Evolutionary conservation across 1,284 basidiomycete species (phyloP).

Genomic region (Ceratobasidium sp.): DNA sequence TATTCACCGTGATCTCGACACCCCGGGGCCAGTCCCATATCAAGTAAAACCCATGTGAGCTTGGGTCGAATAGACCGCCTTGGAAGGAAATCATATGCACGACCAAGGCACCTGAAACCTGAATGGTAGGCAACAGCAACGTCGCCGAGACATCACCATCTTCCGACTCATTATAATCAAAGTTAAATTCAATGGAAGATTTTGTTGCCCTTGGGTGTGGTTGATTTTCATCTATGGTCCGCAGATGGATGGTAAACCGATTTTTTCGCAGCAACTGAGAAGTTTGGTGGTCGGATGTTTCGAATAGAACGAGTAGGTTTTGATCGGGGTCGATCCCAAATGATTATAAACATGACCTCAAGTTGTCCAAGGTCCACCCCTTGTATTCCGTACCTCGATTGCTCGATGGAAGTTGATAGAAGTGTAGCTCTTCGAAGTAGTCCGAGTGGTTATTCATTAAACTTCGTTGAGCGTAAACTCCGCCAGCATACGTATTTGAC

Average conservation of each 20-base stretch:
- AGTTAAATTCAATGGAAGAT: too few relatives aligned
- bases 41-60: too few relatives aligned
- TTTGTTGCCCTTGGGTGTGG: slow-evolving; percentile 8
- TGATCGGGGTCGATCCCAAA: slow-evolving; percentile 13
- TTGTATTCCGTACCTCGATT: background rate
- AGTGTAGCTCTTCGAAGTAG: background rate
- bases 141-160: too few relatives aligned
- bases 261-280: background rate
- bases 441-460: background rate
- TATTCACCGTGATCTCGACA: too few relatives aligned
- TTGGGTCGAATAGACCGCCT: too few relatives aligned
- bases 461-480: background rate
- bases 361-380: background rate
- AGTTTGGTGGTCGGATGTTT: background rate
- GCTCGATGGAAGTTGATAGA: slow-evolving; percentile 14
- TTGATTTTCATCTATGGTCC: background rate
- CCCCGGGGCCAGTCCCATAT: too few relatives aligned
- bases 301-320: slow-evolving; percentile 18
- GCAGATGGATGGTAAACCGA: slow-evolving; percentile 4
- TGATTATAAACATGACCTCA: background rate
- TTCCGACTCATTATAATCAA: too few relatives aligned
- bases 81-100: too few relatives aligned
- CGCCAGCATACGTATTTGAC: background rate
- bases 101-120: too few relatives aligned
- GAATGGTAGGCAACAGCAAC: too few relatives aligned